Base-by-base conservation (phyloP, 352 stramenopile genomes). In the Pythium apleroticum region DNA sequence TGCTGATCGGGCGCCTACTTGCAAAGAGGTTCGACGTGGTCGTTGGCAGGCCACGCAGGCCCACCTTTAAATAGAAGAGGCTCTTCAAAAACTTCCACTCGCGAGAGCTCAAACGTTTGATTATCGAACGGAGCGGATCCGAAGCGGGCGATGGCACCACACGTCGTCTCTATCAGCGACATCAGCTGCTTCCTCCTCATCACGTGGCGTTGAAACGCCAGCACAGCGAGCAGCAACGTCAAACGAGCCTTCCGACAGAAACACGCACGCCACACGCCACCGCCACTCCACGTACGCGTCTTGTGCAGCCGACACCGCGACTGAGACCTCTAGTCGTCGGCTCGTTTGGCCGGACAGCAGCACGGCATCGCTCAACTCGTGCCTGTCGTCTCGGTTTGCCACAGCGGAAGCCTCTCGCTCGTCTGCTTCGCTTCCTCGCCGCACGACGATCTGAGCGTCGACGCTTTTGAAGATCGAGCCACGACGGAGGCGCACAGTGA, bases 201-300 rank as follows among this genome's bases (percentile, higher is more conserved):
- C 52, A 20, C 9, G 17, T 43, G n/a, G 27, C 11, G 50, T 24
- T 27, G 14, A 49, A 17, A 0, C 37, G 22, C 49, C 48, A 0
- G 66, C 78, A 41, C 39, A 46, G 6, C 68, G 70, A 22, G 83
- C 73, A 15, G 68, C 60, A 17, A 89, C 71, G 20, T 72, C 49
- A 60, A 87, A 93, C 20, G 63, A 62, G 12, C 84, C 84, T 52
- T 87, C 73, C 1, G 84, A 85, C 37, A 93, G 63, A 67, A 93
- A 91, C 35, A 90, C 63, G 60, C 75, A 77, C 50, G 82, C 75
- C 27, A 93, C 53, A 12, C 31, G 20, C 57, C 59, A 68, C 12
- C 53, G 30, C 63, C 56, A 65, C 53, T 67, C 46, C 2, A 56
- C 25, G 31, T 27, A 39, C 7, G 14, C 28, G 24, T 30, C 45